Evolutionary conservation across 2,329 filamentous ascomycete genomes (phyloP).

Genomic region (Stylonectria norvegica): DNA sequence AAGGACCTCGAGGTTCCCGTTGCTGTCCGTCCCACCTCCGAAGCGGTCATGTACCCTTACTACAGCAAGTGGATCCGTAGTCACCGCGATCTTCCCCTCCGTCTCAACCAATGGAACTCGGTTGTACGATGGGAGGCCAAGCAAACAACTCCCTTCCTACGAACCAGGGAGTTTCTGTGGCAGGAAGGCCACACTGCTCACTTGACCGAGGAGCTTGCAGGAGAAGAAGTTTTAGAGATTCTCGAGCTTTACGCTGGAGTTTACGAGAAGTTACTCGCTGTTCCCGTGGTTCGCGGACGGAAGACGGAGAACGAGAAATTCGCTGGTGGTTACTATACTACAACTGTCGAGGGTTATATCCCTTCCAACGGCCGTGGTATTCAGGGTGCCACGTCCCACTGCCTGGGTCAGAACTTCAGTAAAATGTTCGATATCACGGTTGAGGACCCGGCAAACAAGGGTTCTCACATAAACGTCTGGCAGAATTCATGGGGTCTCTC

Average conservation of each 20-base stretch:
- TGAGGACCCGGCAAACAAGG: constrained; percentile 82
- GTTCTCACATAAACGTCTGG: constrained; percentile 83
- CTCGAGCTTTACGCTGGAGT: constrained; percentile 88
- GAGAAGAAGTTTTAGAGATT: constrained; percentile 85
- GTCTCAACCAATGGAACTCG: constrained; percentile 98
- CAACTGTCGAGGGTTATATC: constrained; percentile 95
- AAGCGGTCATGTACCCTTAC: constrained; percentile 91
- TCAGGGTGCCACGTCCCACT: constrained; percentile 92
- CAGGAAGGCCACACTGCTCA: constrained; percentile 94
- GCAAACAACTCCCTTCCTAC: constrained; percentile 80
- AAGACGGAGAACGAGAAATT: constrained; percentile 99
- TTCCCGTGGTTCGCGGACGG: constrained; percentile 86
- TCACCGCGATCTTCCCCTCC: constrained; percentile 89
- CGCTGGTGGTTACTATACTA: constrained; percentile 92
- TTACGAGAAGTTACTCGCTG: constrained; percentile 89
- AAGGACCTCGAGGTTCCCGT: constrained; percentile 83
- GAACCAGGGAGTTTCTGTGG: constrained; percentile 95
- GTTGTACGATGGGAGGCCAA: constrained; percentile 94
- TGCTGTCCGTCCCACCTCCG: constrained; percentile 65
- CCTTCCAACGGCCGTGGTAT: constrained; percentile 94
- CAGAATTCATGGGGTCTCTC: constrained; percentile 99
- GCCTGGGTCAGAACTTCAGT: constrained; percentile 94
- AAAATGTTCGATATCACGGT: constrained; percentile 99
- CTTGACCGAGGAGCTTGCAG: constrained; percentile 76
- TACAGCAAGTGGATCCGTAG: constrained; percentile 96